These are phyloP conservation scores for Rhododendron simsii DNA, from an alignment of 148 eudicot species.

Conservation along the genomic window DNA sequence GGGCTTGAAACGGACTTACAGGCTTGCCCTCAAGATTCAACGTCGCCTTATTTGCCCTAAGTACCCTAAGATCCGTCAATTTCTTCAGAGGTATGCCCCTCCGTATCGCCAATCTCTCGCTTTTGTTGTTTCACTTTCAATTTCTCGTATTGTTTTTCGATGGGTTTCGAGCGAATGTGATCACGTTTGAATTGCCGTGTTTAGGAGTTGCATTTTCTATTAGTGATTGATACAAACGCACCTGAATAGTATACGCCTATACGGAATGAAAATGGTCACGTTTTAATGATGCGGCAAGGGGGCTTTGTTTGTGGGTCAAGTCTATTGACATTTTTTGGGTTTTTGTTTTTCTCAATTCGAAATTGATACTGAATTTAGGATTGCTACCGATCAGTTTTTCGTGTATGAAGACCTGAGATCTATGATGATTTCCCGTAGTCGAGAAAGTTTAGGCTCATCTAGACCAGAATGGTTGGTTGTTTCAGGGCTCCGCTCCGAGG, in stretches of 20 bases:
- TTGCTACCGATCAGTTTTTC: too few relatives aligned
- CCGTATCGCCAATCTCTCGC: neutral
- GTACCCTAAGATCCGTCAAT: conserved; percentile 55
- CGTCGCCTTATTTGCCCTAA: conserved; percentile 56
- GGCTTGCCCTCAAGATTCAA: conserved; percentile 64
- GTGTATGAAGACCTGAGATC: neutral
- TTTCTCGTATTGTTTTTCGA: neutral
- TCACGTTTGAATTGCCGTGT: neutral
- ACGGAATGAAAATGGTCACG: neutral
- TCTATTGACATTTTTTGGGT: neutral
- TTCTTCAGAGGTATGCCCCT: conserved; percentile 46
- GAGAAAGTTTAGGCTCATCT: neutral
- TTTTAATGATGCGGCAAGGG: neutral
- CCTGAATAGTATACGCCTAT: neutral
- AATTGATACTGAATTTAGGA: too few relatives aligned
- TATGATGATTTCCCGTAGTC: neutral
- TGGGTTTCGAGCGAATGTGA: neutral
- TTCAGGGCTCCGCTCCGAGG: neutral
- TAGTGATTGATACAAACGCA: neutral
- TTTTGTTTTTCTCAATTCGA: too few relatives aligned
- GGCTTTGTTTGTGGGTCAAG: neutral
- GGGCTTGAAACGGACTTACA: conserved; percentile 72
- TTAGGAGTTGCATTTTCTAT: neutral
- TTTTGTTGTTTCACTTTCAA: neutral
- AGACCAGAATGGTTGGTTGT: neutral